Evolutionary conservation across 2,329 filamentous ascomycete genomes (phyloP), one percentile per base, ranked within the genome.

Genomic region (Annulohypoxylon truncatum): DNA sequence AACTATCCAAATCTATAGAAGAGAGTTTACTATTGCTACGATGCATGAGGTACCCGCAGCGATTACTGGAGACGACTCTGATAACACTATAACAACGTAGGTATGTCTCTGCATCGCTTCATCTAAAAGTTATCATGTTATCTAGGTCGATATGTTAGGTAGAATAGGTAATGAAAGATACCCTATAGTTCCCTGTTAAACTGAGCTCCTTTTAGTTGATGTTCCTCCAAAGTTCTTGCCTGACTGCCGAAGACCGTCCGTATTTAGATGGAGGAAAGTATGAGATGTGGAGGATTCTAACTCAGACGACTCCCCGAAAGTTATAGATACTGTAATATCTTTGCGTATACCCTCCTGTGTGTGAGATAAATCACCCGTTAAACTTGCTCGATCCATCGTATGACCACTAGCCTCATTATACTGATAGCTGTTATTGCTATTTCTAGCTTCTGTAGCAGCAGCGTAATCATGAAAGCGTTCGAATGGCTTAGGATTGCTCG

Each of bases 321-420:
- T 46, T 6, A 55, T 15, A 13, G 52, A 55, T 22, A 55, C 24
- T 15, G 52, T 38, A 31, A 55, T 22, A n/a, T 55, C 35, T 15
- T 46, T 42, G n/a, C 40, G 24, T 46, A 55, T 55, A 29, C 38
- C 51, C n/a, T 13, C 33, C 13, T 28, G 9, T 42, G 20, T 4
- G 22, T 22, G 4, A 20, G 26, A 8, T 31, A 12, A n/a, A 18
- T 3, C 7, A 50, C 15, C 24, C 2, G 13, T 22, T 15, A 13
- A 13, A 8, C 38, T 4, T 38, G 12, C 3, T 15, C 6, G 13
- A 26, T 7, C 22, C 20, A 53, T 53, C 7, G 4, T 4, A 28
- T 53, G n/a, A 2, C 2, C 12, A 40, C 18, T 1, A 18, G 1
- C 22, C 50, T 40, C 18, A 10, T 26, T 38, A 8, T 3, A 9